A percentile compares a stretch with the other conserved stretches of the same genome.
phyloP scores from a whole-genome alignment of 1,284 basidiomycete genomes.

The Puccinia novopanici region DNA sequence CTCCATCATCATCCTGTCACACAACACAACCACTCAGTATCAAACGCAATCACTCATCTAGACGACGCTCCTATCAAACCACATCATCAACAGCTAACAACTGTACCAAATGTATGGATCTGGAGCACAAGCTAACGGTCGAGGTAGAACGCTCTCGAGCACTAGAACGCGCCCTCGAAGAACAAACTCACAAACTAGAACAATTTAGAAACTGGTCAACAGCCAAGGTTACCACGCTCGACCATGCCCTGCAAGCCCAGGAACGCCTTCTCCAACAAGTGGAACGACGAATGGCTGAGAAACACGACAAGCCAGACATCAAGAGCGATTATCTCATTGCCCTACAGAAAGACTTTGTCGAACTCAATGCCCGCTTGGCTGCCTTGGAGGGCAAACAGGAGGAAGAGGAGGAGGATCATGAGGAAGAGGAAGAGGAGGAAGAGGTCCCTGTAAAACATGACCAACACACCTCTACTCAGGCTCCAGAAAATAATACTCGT shows the following conservation, averaged over 20 bases:
- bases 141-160: constrained; percentile 11
- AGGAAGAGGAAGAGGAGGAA: neutral
- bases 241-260: constrained; percentile 31
- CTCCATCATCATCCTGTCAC: neutral
- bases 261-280: constrained; percentile 32
- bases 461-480: neutral
- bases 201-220: constrained; percentile 45
- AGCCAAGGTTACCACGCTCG: constrained; percentile 38
- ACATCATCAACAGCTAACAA: neutral
- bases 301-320: constrained; percentile 19
- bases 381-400: constrained; percentile 16
- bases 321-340: constrained; percentile 46
- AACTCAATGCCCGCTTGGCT: constrained; percentile 29
- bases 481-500: neutral
- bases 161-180: constrained; percentile 15
- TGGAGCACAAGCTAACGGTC: neutral
- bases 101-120: constrained; percentile 25
- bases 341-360: constrained; percentile 47
- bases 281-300: constrained; percentile 24
- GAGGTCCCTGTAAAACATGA: neutral
- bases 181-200: constrained; percentile 29
- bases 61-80: neutral
- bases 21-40: constrained; percentile 10
- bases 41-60: neutral
- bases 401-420: neutral